phyloP scores from a whole-genome alignment of 2,329 filamentous ascomycete species.

The Gaeumannomyces sp. region DNA sequence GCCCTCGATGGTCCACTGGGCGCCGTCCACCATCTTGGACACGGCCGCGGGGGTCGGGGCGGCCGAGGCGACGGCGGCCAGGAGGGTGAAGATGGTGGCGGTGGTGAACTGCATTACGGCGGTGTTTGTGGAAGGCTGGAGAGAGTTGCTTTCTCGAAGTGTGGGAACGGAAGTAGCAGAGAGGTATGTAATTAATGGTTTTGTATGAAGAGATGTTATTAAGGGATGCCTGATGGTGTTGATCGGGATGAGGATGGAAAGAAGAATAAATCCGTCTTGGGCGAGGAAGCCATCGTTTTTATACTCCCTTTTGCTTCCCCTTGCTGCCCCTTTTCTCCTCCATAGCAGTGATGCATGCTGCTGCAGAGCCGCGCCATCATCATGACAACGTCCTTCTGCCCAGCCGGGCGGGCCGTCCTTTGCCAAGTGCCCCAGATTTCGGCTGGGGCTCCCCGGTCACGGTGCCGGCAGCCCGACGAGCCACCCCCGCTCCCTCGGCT shows the following conservation, averaged over 20 bases:
- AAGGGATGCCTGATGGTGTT: not conserved
- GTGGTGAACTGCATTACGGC: constrained; percentile 10
- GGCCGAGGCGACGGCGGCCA: constrained; percentile 8
- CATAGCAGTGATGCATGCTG: too few species aligned
- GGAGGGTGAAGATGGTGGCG: constrained; percentile 6
- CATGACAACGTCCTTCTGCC: not conserved
- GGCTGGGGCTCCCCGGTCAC: too few species aligned
- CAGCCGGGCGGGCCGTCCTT: not conserved
- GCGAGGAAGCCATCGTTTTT: not conserved
- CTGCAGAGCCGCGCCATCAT: not conserved
- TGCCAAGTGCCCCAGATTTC: not conserved
- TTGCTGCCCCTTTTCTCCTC: not conserved
- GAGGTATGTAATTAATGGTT: not conserved
- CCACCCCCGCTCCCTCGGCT: not conserved
- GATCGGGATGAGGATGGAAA: not conserved
- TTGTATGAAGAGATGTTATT: not conserved
- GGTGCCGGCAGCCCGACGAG: not conserved
- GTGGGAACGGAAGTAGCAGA: not conserved
- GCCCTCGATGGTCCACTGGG: constrained; percentile 8
- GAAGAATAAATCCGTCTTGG: not conserved
- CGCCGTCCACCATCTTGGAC: constrained; percentile 7
- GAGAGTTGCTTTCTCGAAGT: not conserved
- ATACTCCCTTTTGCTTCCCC: not conserved
- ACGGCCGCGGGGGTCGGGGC: constrained; percentile 3
- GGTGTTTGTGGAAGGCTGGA: not conserved